Evolutionary conservation across 495 filamentous ascomycete species (phyloP).

Genomic region (Hypoxylon fragiforme): DNA sequence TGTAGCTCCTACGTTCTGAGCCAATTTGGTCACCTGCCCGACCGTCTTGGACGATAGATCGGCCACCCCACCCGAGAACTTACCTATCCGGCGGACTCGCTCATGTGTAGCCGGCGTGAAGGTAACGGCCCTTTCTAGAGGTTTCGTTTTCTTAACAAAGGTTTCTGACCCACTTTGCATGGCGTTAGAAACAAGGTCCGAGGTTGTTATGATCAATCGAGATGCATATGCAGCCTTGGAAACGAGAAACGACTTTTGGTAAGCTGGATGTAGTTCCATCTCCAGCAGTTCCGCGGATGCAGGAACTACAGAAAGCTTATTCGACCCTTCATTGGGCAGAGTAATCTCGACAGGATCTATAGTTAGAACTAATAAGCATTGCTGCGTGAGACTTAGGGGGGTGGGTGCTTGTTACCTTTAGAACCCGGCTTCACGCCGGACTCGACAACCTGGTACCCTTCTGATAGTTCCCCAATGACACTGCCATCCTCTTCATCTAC

Average conservation of each 20-base stretch:
- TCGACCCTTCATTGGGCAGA: conserved; percentile 72
- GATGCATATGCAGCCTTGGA: conserved; percentile 89
- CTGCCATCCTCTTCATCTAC: conserved; percentile 94
- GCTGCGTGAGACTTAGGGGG: neutral
- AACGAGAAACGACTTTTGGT: conserved; percentile 82
- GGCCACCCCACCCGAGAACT: conserved; percentile 74
- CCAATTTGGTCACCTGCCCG: conserved; percentile 74
- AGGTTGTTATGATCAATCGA: conserved; percentile 87
- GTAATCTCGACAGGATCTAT: conserved; percentile 89
- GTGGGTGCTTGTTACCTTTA: conserved; percentile 65
- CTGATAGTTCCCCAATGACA: conserved; percentile 86
- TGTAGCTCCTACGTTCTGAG: conserved; percentile 84
- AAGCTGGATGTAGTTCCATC: conserved; percentile 84
- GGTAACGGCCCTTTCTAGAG: conserved; percentile 74
- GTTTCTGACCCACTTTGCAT: conserved; percentile 74
- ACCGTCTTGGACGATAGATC: conserved; percentile 78
- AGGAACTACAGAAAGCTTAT: conserved; percentile 72
- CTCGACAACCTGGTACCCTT: conserved; percentile 80
- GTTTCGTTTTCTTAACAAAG: conserved; percentile 78
- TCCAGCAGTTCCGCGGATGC: conserved; percentile 78
- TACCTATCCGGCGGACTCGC: conserved; percentile 82
- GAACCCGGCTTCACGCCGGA: conserved; percentile 74
- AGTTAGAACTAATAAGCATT: conserved; percentile 4
- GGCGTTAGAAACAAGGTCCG: conserved; percentile 73
- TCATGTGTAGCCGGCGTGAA: conserved; percentile 86